Conservation (phyloP, 2,329 filamentous ascomycete genomes). For the Diaporthe ampelina region DNA sequence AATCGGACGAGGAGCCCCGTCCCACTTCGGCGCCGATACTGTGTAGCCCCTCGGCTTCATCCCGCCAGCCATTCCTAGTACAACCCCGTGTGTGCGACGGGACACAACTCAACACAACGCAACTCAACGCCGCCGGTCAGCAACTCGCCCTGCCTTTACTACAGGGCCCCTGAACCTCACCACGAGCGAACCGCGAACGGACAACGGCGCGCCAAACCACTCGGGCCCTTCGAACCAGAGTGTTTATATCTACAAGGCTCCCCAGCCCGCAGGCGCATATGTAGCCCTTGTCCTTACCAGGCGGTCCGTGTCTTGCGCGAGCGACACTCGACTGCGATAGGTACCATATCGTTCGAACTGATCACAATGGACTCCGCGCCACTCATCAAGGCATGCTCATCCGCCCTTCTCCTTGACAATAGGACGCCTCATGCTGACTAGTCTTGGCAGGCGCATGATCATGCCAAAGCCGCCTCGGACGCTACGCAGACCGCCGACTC, state of each 20-base stretch:
- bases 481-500: slow-evolving; percentile 82
- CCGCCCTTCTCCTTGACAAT: slow-evolving; percentile 15
- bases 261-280: neutral
- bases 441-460: slow-evolving; percentile 80
- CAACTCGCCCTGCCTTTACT: neutral
- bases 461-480: slow-evolving; percentile 85
- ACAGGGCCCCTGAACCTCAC: neutral
- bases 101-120: neutral
- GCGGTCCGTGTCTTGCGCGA: slow-evolving; percentile 30
- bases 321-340: slow-evolving; percentile 8
- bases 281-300: neutral
- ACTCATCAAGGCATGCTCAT: slow-evolving; percentile 70
- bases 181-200: neutral
- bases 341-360: neutral
- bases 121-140: too few species aligned
- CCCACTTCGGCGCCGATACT: neutral
- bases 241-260: neutral
- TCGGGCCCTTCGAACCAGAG: neutral
- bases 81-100: neutral
- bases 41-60: neutral
- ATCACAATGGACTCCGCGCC: slow-evolving; percentile 76
- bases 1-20: slow-evolving; percentile 8
- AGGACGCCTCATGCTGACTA: slow-evolving; percentile 44
- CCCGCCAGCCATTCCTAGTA: neutral
- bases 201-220: neutral